A percentile compares a stretch with the other conserved stretches of the same genome.
These are phyloP conservation scores for Silene latifolia DNA, from an alignment of 148 eudicot species.

Conservation along the genomic window DNA sequence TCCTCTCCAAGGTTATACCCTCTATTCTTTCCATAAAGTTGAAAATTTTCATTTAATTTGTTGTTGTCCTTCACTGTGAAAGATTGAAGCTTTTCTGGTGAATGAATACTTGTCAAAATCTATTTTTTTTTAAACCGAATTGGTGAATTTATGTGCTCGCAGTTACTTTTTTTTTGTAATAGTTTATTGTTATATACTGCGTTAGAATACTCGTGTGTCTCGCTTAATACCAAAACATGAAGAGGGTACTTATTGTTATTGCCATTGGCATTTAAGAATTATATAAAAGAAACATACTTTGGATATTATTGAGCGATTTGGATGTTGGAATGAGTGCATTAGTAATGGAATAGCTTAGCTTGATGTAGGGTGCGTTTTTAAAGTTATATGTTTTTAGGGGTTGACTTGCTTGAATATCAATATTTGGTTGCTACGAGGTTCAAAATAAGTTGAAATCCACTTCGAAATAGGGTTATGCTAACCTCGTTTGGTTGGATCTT, in stretches of 20 bases:
- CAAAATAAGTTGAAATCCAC: too few species aligned
- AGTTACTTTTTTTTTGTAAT: neutral
- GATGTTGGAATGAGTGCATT: neutral
- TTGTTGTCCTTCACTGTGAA: neutral
- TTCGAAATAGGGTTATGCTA: too few species aligned
- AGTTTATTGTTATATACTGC: too few species aligned
- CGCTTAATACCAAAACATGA: neutral
- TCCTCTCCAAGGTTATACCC: conserved; percentile 30
- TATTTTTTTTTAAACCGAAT: too few species aligned
- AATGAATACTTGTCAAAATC: neutral
- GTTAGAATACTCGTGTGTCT: too few species aligned
- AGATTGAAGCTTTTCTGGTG: too few species aligned
- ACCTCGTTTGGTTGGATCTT: neutral
- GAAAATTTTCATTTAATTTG: neutral
- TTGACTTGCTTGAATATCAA: neutral
- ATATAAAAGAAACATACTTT: neutral
- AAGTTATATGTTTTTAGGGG: neutral
- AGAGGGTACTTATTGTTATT: too few species aligned
- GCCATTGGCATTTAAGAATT: neutral
- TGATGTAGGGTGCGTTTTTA: neutral
- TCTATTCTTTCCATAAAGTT: neutral
- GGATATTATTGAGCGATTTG: neutral
- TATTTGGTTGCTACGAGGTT: neutral
- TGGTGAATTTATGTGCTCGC: too few species aligned
- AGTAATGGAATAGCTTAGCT: too few species aligned